These are phyloP conservation scores for Mariannaea elegans DNA, from an alignment of 2,329 filamentous ascomycete species.

Conservation along the genomic window DNA sequence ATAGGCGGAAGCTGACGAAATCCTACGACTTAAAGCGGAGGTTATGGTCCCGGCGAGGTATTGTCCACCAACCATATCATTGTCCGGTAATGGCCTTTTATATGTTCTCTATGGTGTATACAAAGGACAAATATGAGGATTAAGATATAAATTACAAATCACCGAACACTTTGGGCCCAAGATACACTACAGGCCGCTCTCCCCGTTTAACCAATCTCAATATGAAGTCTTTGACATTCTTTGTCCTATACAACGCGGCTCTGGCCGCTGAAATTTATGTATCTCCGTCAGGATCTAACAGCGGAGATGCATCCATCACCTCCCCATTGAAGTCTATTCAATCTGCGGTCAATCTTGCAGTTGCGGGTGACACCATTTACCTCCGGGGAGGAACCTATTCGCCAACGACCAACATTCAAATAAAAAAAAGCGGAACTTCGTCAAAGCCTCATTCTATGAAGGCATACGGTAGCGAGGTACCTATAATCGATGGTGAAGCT, in stretches of 20 bases:
- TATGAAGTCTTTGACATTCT: conserved; percentile 10
- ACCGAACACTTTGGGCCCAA: background rate
- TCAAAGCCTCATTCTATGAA: conserved; percentile 51
- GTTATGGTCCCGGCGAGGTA: background rate
- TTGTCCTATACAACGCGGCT: conserved; percentile 4
- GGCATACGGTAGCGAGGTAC: conserved; percentile 51
- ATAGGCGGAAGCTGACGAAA: conserved; percentile 7
- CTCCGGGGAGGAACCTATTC: conserved; percentile 54
- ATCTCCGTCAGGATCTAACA: conserved; percentile 50
- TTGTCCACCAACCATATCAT: conserved; percentile 10
- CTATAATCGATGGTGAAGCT: conserved; percentile 55
- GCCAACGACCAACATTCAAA: conserved; percentile 56
- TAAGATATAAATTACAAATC: background rate
- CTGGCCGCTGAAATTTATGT: conserved; percentile 52
- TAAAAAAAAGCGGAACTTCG: conserved; percentile 53
- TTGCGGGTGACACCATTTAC: conserved; percentile 54
- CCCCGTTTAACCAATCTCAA: background rate
- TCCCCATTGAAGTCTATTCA: conserved; percentile 56
- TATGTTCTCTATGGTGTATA: background rate
- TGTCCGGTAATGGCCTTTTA: background rate
- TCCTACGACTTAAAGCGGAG: conserved; percentile 4
- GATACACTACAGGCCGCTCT: background rate
- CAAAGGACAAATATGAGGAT: background rate
- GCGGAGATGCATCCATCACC: conserved; percentile 44
- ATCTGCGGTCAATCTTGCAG: conserved; percentile 53